These are phyloP conservation scores for Zygotorulaspora chibaensis DNA, from an alignment of 805 yeast species.

Conservation along the genomic window DNA sequence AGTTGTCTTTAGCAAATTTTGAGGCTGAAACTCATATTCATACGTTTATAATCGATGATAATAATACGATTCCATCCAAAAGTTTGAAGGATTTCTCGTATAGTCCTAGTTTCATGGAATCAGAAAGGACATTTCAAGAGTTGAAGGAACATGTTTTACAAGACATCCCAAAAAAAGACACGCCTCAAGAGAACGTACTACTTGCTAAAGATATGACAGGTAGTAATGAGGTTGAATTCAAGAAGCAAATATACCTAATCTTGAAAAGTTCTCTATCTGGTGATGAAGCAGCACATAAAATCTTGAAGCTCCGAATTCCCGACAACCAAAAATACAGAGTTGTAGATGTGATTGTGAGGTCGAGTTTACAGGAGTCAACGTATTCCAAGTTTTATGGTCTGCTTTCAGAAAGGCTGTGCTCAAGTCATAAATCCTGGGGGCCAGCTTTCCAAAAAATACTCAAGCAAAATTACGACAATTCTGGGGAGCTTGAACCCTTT, in stretches of 20 bases:
- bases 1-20: background rate
- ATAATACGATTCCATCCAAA: slow-evolving; percentile 3
- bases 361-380: slow-evolving; percentile 81
- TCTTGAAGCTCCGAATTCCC: slow-evolving; percentile 48
- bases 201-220: slow-evolving; percentile 67
- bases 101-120: slow-evolving; percentile 12
- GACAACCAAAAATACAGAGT: slow-evolving; percentile 47
- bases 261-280: slow-evolving; percentile 87
- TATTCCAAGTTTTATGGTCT: slow-evolving; percentile 83
- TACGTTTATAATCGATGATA: slow-evolving; percentile 15
- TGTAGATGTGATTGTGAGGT: slow-evolving; percentile 68
- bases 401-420: slow-evolving; percentile 61
- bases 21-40: slow-evolving; percentile 9
- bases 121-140: slow-evolving; percentile 9
- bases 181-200: slow-evolving; percentile 5
- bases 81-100: slow-evolving; percentile 9
- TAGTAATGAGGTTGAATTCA: slow-evolving; percentile 55
- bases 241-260: slow-evolving; percentile 74
- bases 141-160: slow-evolving; percentile 2
- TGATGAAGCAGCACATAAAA: slow-evolving; percentile 89
- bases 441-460: slow-evolving; percentile 51
- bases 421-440: slow-evolving; percentile 53
- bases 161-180: slow-evolving; percentile 19
- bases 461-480: slow-evolving; percentile 47
- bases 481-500: slow-evolving; percentile 67